Base-by-base conservation (phyloP, 202 grass and related monocot species). In the Setaria viridis region DNA sequence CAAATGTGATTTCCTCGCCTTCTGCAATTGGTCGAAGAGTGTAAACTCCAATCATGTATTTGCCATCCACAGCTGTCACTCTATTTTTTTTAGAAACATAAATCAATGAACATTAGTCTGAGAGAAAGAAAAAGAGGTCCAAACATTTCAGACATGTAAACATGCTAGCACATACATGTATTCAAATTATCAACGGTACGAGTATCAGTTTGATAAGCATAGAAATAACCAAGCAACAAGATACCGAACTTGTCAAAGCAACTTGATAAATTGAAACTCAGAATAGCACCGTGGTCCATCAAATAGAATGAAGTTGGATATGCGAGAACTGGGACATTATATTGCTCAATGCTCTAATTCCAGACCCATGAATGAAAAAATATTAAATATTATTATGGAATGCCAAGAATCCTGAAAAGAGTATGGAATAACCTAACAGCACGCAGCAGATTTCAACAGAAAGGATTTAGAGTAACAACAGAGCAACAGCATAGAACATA, bases 1-100 rank as follows among this genome's bases (percentile, higher is more conserved):
- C 97, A 77, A 99, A 99, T 82, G 97, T 99, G 35, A 99, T 94
- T 90, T 99, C 97, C 89, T 99, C 97, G 64, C 94, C 97, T 87
- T 96, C 93, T 88, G 82, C 87, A 87, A 99, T 99, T 77, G 97
- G 89, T 81, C 92, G 86, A 77, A 95, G 85, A 81, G 94, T 88
- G 80, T 99, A 99, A 86, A 99, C 91, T 87, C 97, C 97, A 91
- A 99, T 99, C 83, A 91, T 92, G 85, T 99, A 99, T 76, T 90
- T 94, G 79, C 94, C 97, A 88, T 97, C 92, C 47, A 99, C 97
- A 91, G 97, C 97, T 21, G 97, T 99, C 80, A 99, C 97, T 89
- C 97, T 99, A 50, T 50, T 46, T 46, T 46, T 50, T 33, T 67
- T 65, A 85, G 53, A 62, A 84, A 17, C 66, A 82, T 81, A 76